Base-by-base conservation (phyloP, 495 filamentous ascomycete species). In the Lineolata rhizophorae region DNA sequence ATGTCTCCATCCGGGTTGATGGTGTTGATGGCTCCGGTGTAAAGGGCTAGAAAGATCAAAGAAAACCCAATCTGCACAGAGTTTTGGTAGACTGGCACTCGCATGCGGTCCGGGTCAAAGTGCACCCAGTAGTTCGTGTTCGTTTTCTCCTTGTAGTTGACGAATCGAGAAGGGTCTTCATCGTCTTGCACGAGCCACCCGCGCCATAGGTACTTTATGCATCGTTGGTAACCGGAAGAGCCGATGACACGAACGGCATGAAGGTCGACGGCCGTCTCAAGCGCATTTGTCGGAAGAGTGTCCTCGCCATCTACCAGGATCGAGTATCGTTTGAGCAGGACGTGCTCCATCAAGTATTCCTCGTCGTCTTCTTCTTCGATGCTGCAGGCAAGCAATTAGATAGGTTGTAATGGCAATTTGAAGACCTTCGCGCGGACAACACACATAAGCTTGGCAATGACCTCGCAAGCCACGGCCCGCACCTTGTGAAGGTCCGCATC, bases 121-220 rank as follows among this genome's bases (percentile, higher is more conserved):
- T 97, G 87, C 4, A 57, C 54, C 61, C 68, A 68, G 46, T 83
- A 90, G 20, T 56, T 57, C 2, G 67, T 70, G 43, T 83, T 75
- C 27, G 65, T 72, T 43, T 76, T 77, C 11, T 76, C 55, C 43
- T 67, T 64, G 54, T 91, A 97, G 42, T 76, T 68, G 17, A 92
- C 64, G 43, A 95, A 97, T 16, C 66, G 71, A 9, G 70, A 67
- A 3, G 84, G 80, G 42, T 95, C 82, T 25, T 77, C 65, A 34
- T 91, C 77, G 38, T 95, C 78, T 46, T 95, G 87, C 8, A 85
- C 67, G n/a, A 93, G 62, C 87, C 87, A 97, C 25, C 87, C 87
- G 35, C 65, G 67, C 87, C 87, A 97, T 30, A 97, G 72, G 43
- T 80, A 84, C 28, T 60, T 65, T 44, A 94, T 79, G 46, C 85